Conservation (phyloP, 805 yeast genomes). For the Jamesozyma lodderae region DNA sequence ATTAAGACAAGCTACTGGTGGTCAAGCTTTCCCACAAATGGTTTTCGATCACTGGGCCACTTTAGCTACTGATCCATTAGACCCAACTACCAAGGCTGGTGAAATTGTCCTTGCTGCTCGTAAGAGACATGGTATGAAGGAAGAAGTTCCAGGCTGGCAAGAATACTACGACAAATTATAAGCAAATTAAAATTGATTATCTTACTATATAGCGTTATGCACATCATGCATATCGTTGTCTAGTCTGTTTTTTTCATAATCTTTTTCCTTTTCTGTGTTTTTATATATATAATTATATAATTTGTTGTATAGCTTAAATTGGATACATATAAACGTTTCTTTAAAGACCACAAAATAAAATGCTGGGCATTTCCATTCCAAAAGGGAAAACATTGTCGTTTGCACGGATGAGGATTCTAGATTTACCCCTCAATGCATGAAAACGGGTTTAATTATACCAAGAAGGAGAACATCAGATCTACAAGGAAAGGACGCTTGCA, state of each 20-base stretch:
- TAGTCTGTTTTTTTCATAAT: neutral
- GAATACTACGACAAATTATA: conserved; percentile 94
- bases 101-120: conserved; percentile 59
- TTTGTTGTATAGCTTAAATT: neutral
- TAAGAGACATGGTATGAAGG: conserved; percentile 96
- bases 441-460: no score
- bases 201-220: no score
- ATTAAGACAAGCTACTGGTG: conserved; percentile 99
- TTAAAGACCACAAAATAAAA: no score
- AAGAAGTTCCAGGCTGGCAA: conserved; percentile 96
- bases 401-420: no score
- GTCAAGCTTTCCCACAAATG: conserved; percentile 99
- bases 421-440: no score
- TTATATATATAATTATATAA: neutral
- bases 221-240: neutral
- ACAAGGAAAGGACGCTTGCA: no score
- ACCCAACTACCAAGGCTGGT: conserved; percentile 69
- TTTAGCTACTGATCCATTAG: conserved; percentile 86
- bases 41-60: conserved; percentile 98
- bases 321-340: no score
- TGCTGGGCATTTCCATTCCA: no score
- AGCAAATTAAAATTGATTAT: conserved; percentile 14
- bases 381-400: no score
- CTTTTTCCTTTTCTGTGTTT: neutral
- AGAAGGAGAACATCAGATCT: no score